A percentile compares a stretch with the other conserved stretches of the same genome.
These are phyloP conservation scores for Cercophora scortea DNA, from an alignment of 495 filamentous ascomycete species.

Conservation along the genomic window DNA sequence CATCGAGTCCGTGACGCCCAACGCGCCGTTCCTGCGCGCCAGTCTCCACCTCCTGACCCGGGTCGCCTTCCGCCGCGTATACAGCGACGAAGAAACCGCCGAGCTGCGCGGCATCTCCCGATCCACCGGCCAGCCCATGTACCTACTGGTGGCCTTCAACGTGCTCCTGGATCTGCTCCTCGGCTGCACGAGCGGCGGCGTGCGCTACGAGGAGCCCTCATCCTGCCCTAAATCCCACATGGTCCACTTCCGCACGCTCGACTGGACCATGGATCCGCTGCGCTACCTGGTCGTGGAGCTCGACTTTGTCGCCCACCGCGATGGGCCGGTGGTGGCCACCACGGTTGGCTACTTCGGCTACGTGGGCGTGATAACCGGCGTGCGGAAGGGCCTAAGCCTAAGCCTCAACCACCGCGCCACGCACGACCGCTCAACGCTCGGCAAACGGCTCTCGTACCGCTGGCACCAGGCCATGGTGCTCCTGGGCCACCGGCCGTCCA, in stretches of 20 bases:
- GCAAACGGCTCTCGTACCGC: constrained; percentile 7
- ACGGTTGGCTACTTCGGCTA: constrained; percentile 57
- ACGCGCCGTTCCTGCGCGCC: not conserved
- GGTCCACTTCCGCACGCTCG: constrained; percentile 59
- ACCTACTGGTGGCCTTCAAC: constrained; percentile 54
- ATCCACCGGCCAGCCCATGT: constrained; percentile 46
- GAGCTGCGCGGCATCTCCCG: constrained; percentile 53
- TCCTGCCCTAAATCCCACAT: constrained; percentile 18
- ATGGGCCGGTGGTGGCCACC: constrained; percentile 42
- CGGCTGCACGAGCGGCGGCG: constrained; percentile 55
- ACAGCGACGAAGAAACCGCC: constrained; percentile 49
- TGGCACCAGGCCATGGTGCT: constrained; percentile 48
- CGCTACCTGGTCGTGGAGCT: constrained; percentile 50
- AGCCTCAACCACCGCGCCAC: constrained; percentile 58
- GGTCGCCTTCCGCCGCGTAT: constrained; percentile 40
- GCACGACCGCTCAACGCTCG: constrained; percentile 34
- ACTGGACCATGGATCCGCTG: constrained; percentile 59
- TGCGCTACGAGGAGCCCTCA: constrained; percentile 9
- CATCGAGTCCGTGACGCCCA: constrained; percentile 4
- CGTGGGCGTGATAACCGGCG: constrained; percentile 55
- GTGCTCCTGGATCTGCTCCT: constrained; percentile 56
- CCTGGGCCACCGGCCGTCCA: constrained; percentile 48
- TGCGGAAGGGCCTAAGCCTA: constrained; percentile 46
- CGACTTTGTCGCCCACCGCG: constrained; percentile 40
- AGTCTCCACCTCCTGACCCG: constrained; percentile 3